Conservation (phyloP, 306 rosid genomes). For the Coriaria nepalensis region DNA sequence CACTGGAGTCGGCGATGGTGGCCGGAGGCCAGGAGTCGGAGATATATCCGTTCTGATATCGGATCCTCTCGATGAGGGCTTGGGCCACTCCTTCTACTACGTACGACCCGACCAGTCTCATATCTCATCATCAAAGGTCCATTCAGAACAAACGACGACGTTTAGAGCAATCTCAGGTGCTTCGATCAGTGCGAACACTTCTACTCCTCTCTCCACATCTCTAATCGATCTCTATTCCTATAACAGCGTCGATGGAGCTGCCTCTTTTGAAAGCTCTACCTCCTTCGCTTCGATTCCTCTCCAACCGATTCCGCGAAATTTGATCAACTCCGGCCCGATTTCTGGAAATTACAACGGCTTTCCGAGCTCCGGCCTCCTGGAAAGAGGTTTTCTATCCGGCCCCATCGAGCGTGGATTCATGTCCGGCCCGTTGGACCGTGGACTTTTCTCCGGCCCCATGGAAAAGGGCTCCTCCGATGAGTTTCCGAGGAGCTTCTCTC, state of each 20-base stretch:
- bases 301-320: slow-evolving; percentile 64
- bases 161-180: slow-evolving; percentile 93
- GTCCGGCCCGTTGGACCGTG: slow-evolving; percentile 95
- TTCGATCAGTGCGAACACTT: slow-evolving; percentile 91
- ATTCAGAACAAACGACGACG: slow-evolving; percentile 87
- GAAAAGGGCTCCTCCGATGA: slow-evolving; percentile 48
- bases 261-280: slow-evolving; percentile 83
- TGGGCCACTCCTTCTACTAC: slow-evolving; percentile 94
- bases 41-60: slow-evolving; percentile 40
- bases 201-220: slow-evolving; percentile 83
- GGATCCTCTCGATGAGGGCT: slow-evolving; percentile 67
- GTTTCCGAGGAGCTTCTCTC: slow-evolving; percentile 80
- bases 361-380: slow-evolving; percentile 69
- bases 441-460: slow-evolving; percentile 75
- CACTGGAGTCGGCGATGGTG: slow-evolving; percentile 34
- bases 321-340: slow-evolving; percentile 58
- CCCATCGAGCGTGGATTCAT: slow-evolving; percentile 93
- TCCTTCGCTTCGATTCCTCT: slow-evolving; percentile 90
- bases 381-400: slow-evolving; percentile 83
- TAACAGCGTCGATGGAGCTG: slow-evolving; percentile 64
- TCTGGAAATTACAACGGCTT: slow-evolving; percentile 37
- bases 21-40: slow-evolving; percentile 36
- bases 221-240: slow-evolving; percentile 64
- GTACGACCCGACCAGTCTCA: slow-evolving; percentile 80
- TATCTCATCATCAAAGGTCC: slow-evolving; percentile 62